A percentile compares a stretch with the other conserved stretches of the same genome.
These are phyloP conservation scores for Pseudogymnoascus sp. DNA, from an alignment of 2,329 filamentous ascomycete genomes.

Conservation along the genomic window DNA sequence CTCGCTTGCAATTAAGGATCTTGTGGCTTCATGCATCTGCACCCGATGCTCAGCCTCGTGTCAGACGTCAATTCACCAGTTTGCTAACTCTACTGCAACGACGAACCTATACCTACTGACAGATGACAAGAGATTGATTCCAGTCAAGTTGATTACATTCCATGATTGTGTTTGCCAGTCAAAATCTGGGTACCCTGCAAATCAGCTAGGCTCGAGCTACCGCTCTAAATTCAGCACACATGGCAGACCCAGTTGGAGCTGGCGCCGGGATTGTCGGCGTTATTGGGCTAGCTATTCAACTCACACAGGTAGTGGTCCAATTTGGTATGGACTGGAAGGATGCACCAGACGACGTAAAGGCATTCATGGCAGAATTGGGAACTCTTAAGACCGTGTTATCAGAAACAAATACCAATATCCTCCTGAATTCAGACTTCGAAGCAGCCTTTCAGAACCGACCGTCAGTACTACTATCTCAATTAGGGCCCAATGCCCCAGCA, in stretches of 20 bases:
- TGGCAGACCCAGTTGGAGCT: conserved; percentile 17
- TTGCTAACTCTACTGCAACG: neutral
- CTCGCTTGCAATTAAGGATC: neutral
- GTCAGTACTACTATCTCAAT: conserved; percentile 17
- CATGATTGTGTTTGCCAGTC: neutral
- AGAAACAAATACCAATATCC: conserved; percentile 15
- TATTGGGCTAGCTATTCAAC: conserved; percentile 17
- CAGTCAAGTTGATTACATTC: neutral
- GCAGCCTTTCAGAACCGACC: conserved; percentile 18
- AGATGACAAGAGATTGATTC: neutral
- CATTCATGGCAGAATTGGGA: conserved; percentile 16
- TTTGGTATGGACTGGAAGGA: conserved; percentile 20
- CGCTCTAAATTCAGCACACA: neutral
- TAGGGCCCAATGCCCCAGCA: conserved; percentile 10
- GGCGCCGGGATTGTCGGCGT: conserved; percentile 17
- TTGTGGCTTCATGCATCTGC: neutral
- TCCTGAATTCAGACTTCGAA: conserved; percentile 18
- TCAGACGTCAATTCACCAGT: neutral
- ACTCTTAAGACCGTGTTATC: conserved; percentile 16
- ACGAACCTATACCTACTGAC: neutral
- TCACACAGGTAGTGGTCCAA: conserved; percentile 16
- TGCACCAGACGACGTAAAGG: conserved; percentile 17
- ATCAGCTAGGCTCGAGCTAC: neutral
- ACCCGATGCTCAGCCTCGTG: neutral
- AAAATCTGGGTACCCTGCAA: neutral